Evolutionary conservation across 2,329 filamentous ascomycete species (phyloP).

Genomic region (Phialophora tarda): DNA sequence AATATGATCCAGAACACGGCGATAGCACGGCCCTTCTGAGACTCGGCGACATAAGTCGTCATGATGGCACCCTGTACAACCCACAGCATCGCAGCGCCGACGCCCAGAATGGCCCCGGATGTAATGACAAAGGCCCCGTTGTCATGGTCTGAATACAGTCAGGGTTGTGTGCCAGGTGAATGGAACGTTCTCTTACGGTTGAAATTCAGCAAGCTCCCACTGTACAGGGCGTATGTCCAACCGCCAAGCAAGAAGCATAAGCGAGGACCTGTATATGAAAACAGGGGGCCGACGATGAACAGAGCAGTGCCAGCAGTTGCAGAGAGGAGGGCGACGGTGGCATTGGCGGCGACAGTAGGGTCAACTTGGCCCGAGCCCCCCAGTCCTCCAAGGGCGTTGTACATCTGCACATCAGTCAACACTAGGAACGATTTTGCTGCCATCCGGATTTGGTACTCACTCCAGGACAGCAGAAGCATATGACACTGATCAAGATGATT

Average conservation of each 20-base stretch:
- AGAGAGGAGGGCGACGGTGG: slow-evolving; percentile 52
- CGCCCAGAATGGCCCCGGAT: slow-evolving; percentile 56
- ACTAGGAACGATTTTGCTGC: neutral
- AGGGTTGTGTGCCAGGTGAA: slow-evolving; percentile 20
- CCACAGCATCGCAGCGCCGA: slow-evolving; percentile 58
- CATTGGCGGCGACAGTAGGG: slow-evolving; percentile 30
- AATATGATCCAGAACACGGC: slow-evolving; percentile 95
- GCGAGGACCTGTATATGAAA: slow-evolving; percentile 47
- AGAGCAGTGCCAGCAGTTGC: slow-evolving; percentile 69
- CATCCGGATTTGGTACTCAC: slow-evolving; percentile 43
- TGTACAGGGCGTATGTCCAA: slow-evolving; percentile 57
- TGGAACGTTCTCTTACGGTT: slow-evolving; percentile 45
- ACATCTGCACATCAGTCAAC: slow-evolving; percentile 56
- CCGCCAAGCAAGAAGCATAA: slow-evolving; percentile 54
- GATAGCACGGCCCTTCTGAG: slow-evolving; percentile 85
- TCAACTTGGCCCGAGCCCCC: slow-evolving; percentile 64
- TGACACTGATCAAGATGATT: slow-evolving; percentile 56
- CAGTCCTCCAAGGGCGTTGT: slow-evolving; percentile 65
- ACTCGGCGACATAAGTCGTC: slow-evolving; percentile 81
- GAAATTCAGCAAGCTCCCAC: slow-evolving; percentile 57
- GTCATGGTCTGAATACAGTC: slow-evolving; percentile 43
- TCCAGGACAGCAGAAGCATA: slow-evolving; percentile 57
- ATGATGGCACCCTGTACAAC: slow-evolving; percentile 52
- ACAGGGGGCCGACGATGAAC: slow-evolving; percentile 64
- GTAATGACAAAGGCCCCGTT: slow-evolving; percentile 58